phyloP scores from a whole-genome alignment of 306 rosid genomes.

The Coriaria nepalensis region DNA sequence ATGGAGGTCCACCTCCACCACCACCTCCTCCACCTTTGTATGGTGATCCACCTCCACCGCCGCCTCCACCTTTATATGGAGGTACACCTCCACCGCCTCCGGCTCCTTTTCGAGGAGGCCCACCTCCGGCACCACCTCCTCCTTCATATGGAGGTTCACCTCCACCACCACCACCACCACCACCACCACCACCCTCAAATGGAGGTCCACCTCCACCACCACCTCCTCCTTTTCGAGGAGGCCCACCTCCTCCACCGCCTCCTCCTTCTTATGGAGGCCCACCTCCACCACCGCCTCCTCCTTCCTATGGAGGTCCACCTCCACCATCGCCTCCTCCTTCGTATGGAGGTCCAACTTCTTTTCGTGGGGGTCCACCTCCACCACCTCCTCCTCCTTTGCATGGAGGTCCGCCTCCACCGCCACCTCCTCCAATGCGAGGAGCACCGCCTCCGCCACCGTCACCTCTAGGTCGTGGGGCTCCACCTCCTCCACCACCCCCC shows the following conservation, averaged over 20 bases:
- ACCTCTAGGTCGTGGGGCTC: conserved; percentile 21
- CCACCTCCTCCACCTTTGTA: conserved; percentile 8
- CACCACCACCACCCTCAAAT: conserved; percentile 20
- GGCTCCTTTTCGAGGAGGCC: conserved; percentile 10
- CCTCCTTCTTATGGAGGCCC: conserved; percentile 17
- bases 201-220: conserved; percentile 24
- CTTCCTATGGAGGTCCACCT: conserved; percentile 9
- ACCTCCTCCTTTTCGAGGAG: conserved; percentile 13
- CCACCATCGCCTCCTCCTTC: conserved; percentile 27
- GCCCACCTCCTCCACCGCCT: conserved; percentile 31
- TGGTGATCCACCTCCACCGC: conserved; percentile 9
- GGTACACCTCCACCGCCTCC: conserved; percentile 20
- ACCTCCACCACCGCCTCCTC: conserved; percentile 21
- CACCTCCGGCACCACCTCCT: conserved; percentile 25
- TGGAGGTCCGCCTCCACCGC: conserved; percentile 23
- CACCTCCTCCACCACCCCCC: conserved; percentile 42
- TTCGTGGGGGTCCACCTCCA: conserved; percentile 13
- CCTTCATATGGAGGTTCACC: no score
- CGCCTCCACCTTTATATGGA: no score
- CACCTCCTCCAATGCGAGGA: conserved; percentile 22
- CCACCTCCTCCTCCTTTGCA: conserved; percentile 22
- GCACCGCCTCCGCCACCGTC: conserved; percentile 34
- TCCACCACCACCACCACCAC: no score
- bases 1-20: conserved; percentile 21
- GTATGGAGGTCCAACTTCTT: no score